Conservation (phyloP, 2,329 filamentous ascomycete species). For the Pyrenochaeta sp. region DNA sequence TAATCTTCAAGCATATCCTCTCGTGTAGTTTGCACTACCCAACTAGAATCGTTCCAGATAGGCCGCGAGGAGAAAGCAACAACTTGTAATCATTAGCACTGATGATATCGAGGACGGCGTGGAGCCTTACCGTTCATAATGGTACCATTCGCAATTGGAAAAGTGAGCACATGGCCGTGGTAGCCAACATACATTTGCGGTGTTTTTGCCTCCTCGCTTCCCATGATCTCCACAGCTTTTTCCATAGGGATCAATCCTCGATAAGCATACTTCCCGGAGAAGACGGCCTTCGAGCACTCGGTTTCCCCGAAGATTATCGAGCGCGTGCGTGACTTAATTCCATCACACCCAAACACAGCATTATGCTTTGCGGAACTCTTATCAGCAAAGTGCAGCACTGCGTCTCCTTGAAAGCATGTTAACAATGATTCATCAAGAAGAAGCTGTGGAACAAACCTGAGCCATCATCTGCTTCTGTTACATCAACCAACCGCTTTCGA, state of each 20-base stretch:
- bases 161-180: conserved; percentile 66
- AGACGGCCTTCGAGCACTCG: conserved; percentile 54
- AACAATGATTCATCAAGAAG: not conserved
- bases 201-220: conserved; percentile 56
- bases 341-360: conserved; percentile 68
- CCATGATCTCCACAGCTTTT: conserved; percentile 57
- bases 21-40: conserved; percentile 34
- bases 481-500: conserved; percentile 45
- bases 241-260: conserved; percentile 68
- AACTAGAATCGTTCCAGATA: conserved; percentile 28
- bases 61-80: conserved; percentile 33
- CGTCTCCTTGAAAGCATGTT: conserved; percentile 16
- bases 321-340: conserved; percentile 66
- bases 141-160: conserved; percentile 65
- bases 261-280: conserved; percentile 68
- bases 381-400: conserved; percentile 53
- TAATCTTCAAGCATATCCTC: conserved; percentile 39
- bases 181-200: conserved; percentile 65
- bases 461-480: conserved; percentile 30
- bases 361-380: conserved; percentile 53
- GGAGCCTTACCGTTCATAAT: conserved; percentile 62
- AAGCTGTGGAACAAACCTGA: conserved; percentile 11
- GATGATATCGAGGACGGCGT: too few species aligned
- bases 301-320: conserved; percentile 59
- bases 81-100: conserved; percentile 20